A percentile compares a stretch with the other conserved stretches of the same genome.
phyloP scores from a whole-genome alignment of 306 rosid genomes.

The Abrus pulchellus region DNA sequence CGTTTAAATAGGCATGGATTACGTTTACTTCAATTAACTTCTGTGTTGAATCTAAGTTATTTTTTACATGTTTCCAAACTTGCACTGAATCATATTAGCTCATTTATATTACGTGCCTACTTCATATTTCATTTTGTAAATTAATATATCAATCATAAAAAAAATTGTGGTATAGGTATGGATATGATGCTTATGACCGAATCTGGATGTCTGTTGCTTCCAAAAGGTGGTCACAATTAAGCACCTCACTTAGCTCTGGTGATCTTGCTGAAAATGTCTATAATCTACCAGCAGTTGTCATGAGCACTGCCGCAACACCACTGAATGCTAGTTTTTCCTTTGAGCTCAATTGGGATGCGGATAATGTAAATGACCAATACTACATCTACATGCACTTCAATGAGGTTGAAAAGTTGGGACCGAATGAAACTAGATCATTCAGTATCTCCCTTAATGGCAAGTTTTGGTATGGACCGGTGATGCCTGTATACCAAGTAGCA shows the following conservation, averaged over 20 bases:
- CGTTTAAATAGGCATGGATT: too few species aligned
- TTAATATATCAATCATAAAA: background rate
- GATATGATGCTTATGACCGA: conserved; percentile 54
- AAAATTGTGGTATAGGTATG: conserved; percentile 46
- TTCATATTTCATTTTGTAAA: background rate
- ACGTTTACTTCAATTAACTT: too few species aligned
- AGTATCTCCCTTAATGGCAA: conserved; percentile 21
- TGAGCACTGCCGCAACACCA: conserved; percentile 54
- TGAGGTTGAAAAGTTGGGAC: conserved; percentile 39
- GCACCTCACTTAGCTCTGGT: conserved; percentile 6
- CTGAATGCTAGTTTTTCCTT: conserved; percentile 18
- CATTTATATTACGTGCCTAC: conserved; percentile 3
- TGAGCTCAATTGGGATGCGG: background rate
- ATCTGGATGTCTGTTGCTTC: background rate
- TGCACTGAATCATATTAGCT: too few species aligned
- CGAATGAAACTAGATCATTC: conserved; percentile 54
- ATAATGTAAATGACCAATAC: background rate
- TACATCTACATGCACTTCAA: conserved; percentile 45
- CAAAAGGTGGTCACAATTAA: background rate
- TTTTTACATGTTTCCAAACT: too few species aligned
- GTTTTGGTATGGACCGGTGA: background rate
- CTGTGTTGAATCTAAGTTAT: too few species aligned
- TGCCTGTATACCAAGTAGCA: background rate
- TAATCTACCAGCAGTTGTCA: conserved; percentile 44
- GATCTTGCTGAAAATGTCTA: background rate